phyloP scores from a whole-genome alignment of 2,329 filamentous ascomycete genomes.

The Pyrenophora graminea region DNA sequence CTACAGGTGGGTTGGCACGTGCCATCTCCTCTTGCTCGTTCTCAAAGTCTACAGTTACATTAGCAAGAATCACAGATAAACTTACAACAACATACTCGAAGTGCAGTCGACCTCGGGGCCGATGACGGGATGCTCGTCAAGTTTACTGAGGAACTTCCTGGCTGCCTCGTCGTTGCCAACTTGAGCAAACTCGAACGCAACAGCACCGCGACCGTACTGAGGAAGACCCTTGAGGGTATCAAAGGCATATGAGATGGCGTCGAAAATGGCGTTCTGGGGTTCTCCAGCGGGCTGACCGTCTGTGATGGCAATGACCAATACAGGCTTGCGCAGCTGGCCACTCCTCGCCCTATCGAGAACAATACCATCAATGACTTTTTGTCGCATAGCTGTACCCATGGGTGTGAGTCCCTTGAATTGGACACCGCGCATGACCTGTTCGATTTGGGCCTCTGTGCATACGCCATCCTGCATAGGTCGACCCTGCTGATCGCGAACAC shows the following conservation, averaged over 20 bases:
- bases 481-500: conserved; percentile 31
- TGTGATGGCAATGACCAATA: conserved; percentile 68
- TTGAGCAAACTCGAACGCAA: conserved; percentile 71
- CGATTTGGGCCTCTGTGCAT: conserved; percentile 61
- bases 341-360: conserved; percentile 58
- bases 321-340: conserved; percentile 63
- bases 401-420: conserved; percentile 69
- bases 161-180: conserved; percentile 70
- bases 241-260: conserved; percentile 61
- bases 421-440: conserved; percentile 61
- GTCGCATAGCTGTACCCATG: conserved; percentile 65
- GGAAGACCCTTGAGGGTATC: conserved; percentile 53
- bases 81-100: conserved; percentile 59
- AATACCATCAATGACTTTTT: conserved; percentile 67
- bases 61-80: conserved; percentile 1
- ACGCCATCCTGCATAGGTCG: conserved; percentile 59
- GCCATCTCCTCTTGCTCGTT: conserved; percentile 70
- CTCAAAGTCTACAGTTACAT: conserved; percentile 59
- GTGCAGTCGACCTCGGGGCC: conserved; percentile 69
- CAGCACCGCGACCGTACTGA: conserved; percentile 61
- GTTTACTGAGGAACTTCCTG: conserved; percentile 64
- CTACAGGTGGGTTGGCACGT: conserved; percentile 63
- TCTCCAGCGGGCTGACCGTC: conserved; percentile 70
- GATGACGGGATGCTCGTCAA: conserved; percentile 67
- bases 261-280: conserved; percentile 59